phyloP scores from a whole-genome alignment of 148 eudicot species.

The Amaranthus hypochondriacus region DNA sequence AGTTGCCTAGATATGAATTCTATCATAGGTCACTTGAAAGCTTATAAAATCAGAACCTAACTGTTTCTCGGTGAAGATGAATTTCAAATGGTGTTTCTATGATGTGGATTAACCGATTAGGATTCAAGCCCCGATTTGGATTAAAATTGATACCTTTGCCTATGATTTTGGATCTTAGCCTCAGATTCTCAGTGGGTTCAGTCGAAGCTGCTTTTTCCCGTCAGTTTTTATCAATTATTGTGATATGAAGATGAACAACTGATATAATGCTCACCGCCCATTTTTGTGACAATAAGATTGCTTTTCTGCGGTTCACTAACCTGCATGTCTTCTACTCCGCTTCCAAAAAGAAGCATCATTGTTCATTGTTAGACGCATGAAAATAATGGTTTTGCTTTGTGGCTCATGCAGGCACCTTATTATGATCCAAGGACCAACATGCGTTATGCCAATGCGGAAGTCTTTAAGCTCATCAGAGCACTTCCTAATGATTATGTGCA shows the following conservation, averaged over 20 bases:
- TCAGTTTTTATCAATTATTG: too few relatives aligned
- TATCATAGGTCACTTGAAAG: too few relatives aligned
- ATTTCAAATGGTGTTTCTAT: neutral
- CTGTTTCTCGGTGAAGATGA: neutral
- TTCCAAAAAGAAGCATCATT: neutral
- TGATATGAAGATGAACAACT: too few relatives aligned
- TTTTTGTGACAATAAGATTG: too few relatives aligned
- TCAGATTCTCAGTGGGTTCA: too few relatives aligned
- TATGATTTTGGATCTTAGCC: too few relatives aligned
- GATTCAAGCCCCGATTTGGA: too few relatives aligned
- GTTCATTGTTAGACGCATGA: neutral
- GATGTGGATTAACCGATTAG: neutral
- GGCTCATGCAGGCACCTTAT: slow-evolving; percentile 67
- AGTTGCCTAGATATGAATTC: too few relatives aligned
- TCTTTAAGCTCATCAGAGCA: slow-evolving; percentile 72
- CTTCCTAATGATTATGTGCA: slow-evolving; percentile 91
- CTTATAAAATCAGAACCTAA: neutral
- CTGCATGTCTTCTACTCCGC: neutral
- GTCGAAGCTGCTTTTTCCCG: too few relatives aligned
- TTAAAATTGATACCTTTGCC: too few relatives aligned
- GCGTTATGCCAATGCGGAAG: slow-evolving; percentile 82
- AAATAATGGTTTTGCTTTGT: neutral
- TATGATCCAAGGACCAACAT: slow-evolving; percentile 90
- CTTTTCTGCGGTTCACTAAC: neutral
- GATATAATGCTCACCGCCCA: too few relatives aligned